Evolutionary conservation across 2,329 filamentous ascomycete species (phyloP).

Genomic region (Moelleriella libera): DNA sequence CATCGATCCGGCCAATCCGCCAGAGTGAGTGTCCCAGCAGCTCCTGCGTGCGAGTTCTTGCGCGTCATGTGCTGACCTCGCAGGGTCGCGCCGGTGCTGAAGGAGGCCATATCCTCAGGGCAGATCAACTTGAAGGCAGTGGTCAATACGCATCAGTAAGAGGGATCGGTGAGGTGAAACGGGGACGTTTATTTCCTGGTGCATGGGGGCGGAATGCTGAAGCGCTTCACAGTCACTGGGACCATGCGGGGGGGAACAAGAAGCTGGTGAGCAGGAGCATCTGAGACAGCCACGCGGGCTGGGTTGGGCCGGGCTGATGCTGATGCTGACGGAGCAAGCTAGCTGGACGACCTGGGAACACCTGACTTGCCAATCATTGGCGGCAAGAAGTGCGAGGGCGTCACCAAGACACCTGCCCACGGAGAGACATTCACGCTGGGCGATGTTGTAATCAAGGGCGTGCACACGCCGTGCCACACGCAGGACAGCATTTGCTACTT

Average conservation of each 20-base stretch:
- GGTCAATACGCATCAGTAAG: slow-evolving; percentile 94
- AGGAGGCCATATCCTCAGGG: slow-evolving; percentile 55
- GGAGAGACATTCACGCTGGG: slow-evolving; percentile 72
- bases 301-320: background rate
- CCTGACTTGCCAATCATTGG: slow-evolving; percentile 65
- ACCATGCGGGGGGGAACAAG: slow-evolving; percentile 85
- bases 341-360: slow-evolving; percentile 33
- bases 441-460: slow-evolving; percentile 64
- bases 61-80: slow-evolving; percentile 2
- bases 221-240: slow-evolving; percentile 56
- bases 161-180: slow-evolving; percentile 8
- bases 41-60: background rate
- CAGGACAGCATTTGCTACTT: slow-evolving; percentile 97
- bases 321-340: background rate
- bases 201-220: background rate
- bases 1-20: slow-evolving; percentile 66
- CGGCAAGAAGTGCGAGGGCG: slow-evolving; percentile 70
- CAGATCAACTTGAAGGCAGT: slow-evolving; percentile 77
- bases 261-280: slow-evolving; percentile 39
- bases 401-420: slow-evolving; percentile 63
- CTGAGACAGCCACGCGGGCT: background rate
- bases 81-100: slow-evolving; percentile 50
- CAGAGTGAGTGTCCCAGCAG: slow-evolving; percentile 41
- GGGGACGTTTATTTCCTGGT: background rate
- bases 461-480: slow-evolving; percentile 97